Evolutionary conservation across 345 rosid genomes (phyloP).

Genomic region (Combretum micranthum): DNA sequence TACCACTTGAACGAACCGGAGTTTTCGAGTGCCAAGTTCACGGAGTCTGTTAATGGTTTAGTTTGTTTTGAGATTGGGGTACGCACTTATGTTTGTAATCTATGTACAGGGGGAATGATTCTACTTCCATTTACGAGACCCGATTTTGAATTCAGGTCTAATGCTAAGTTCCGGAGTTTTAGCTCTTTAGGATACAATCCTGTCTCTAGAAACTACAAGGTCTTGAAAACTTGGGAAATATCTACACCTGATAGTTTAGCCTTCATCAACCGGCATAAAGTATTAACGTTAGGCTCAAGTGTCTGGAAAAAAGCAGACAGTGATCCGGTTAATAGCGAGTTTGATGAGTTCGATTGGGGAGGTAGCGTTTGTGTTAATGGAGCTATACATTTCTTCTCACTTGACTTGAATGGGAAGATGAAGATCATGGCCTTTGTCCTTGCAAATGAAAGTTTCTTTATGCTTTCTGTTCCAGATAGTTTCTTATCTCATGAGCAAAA

Average conservation of each 20-base stretch:
- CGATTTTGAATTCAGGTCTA: neutral
- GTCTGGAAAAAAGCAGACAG: conserved; percentile 4
- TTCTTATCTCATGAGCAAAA: neutral
- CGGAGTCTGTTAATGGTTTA: conserved; percentile 4
- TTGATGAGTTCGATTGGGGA: neutral
- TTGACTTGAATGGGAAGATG: conserved; percentile 3
- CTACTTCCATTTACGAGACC: neutral
- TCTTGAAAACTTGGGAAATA: conserved; percentile 9
- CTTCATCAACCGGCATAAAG: conserved; percentile 4
- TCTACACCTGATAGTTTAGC: neutral
- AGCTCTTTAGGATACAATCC: conserved; percentile 6
- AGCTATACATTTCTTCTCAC: conserved; percentile 5
- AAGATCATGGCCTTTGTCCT: conserved; percentile 5
- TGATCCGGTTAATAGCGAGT: neutral
- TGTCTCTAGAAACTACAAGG: neutral
- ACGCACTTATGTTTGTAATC: neutral
- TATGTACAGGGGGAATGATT: conserved; percentile 2
- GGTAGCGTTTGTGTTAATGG: conserved; percentile 7
- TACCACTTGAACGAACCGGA: neutral
- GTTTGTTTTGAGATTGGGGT: conserved; percentile 3
- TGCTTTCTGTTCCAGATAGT: neutral
- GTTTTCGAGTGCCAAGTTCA: neutral
- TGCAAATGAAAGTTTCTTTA: conserved; percentile 2
- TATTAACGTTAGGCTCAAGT: conserved; percentile 2
- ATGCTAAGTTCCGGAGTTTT: neutral